Percentiles rank a stretch among this genome's conserved stretches.
Evolutionary conservation across 768 basidiomycete species (phyloP).

Genomic region (Lentinula sp.): DNA sequence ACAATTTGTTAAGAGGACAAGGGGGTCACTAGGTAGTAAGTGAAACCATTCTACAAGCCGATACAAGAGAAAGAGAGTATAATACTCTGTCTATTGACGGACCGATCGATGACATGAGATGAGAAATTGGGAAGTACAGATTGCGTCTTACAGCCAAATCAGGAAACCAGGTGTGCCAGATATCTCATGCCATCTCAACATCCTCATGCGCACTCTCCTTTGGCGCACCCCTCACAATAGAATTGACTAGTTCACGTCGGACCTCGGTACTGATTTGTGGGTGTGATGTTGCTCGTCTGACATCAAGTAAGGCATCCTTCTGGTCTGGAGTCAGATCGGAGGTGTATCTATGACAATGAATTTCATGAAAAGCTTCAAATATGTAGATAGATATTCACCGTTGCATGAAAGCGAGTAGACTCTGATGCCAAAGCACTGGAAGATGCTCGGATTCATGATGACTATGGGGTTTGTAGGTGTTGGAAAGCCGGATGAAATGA

Average conservation of each 20-base stretch:
- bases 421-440: constrained; percentile 98
- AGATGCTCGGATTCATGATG: constrained; percentile 72
- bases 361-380: not conserved
- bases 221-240: constrained; percentile 80
- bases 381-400: constrained; percentile 42
- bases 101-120: no score
- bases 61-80: no score
- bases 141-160: no score
- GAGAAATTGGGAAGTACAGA: no score
- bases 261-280: constrained; percentile 86
- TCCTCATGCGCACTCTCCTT: constrained; percentile 60
- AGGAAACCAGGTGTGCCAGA: no score
- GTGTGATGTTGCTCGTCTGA: constrained; percentile 81
- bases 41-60: no score
- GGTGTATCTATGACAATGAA: constrained; percentile 59
- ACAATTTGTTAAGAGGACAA: no score
- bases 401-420: constrained; percentile 89
- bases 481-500: constrained; percentile 96
- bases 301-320: constrained; percentile 94
- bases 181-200: constrained; percentile 43
- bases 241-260: constrained; percentile 82
- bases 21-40: no score
- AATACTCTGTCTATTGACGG: no score
- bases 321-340: constrained; percentile 94
- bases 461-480: constrained; percentile 72